A percentile compares a stretch with the other conserved stretches of the same genome.
These are phyloP conservation scores for Dactylellina haptotyla DNA, from an alignment of 2,329 filamentous ascomycete species.

Conservation along the genomic window DNA sequence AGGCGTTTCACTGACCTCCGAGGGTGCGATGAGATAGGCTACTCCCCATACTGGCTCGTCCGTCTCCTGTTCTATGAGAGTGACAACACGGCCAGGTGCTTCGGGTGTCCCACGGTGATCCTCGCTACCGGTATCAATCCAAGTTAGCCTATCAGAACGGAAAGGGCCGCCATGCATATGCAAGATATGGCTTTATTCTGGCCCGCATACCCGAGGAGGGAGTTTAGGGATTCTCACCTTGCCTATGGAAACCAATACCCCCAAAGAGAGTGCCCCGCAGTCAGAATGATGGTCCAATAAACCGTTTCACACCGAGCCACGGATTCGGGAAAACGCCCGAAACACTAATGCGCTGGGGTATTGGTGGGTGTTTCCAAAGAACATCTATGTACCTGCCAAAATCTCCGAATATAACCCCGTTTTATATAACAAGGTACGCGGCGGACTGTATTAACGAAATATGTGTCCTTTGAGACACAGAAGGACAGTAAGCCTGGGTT, in stretches of 20 bases:
- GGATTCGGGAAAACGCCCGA: constrained; percentile 47
- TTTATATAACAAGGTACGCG: constrained; percentile 54
- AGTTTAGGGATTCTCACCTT: constrained; percentile 30
- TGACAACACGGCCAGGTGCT: constrained; percentile 89
- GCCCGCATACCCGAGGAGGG: constrained; percentile 43
- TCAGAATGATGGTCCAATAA: constrained; percentile 28
- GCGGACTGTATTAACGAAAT: constrained; percentile 76
- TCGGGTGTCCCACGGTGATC: constrained; percentile 93
- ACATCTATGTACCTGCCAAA: constrained; percentile 84
- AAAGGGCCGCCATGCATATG: constrained; percentile 47
- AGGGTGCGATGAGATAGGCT: constrained; percentile 82
- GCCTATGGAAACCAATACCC: constrained; percentile 57
- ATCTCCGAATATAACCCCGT: constrained; percentile 85
- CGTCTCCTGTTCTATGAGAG: constrained; percentile 79
- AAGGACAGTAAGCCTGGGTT: constrained; percentile 38
- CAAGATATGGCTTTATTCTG: constrained; percentile 43
- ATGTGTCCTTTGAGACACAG: constrained; percentile 70
- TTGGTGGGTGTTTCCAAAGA: constrained; percentile 14
- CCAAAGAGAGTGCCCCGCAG: constrained; percentile 58
- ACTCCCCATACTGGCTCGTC: constrained; percentile 85
- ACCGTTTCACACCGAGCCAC: constrained; percentile 24
- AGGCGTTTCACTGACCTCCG: constrained; percentile 66
- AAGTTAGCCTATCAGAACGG: constrained; percentile 46
- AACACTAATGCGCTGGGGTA: constrained; percentile 36
- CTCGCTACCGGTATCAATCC: constrained; percentile 69